phyloP scores from a whole-genome alignment of 768 basidiomycete species.

The Amyloporia xantha region DNA sequence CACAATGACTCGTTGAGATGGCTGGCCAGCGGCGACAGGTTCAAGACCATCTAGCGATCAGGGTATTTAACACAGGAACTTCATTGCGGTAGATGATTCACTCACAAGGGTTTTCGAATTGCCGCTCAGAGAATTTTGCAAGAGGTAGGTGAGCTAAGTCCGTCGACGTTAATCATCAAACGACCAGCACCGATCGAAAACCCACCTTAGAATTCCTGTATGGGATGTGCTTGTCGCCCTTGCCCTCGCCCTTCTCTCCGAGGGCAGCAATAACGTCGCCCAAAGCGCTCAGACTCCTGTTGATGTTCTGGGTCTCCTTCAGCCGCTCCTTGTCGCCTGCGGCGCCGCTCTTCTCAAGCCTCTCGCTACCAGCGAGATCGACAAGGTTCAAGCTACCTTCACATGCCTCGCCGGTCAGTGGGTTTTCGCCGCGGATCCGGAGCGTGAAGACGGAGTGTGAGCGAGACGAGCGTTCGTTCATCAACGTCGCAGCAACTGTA shows the following conservation, averaged over 20 bases:
- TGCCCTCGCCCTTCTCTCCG: slow-evolving; percentile 64
- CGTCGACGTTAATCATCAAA: background rate
- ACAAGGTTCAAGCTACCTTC: slow-evolving; percentile 87
- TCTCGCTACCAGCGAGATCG: slow-evolving; percentile 91
- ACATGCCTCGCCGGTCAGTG: slow-evolving; percentile 66
- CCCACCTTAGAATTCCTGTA: slow-evolving; percentile 88
- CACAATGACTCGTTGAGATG: slow-evolving; percentile 85
- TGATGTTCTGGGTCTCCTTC: slow-evolving; percentile 90
- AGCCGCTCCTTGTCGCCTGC: slow-evolving; percentile 78
- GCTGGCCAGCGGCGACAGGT: slow-evolving; percentile 80
- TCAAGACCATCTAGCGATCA: slow-evolving; percentile 87
- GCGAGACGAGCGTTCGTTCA: slow-evolving; percentile 93
- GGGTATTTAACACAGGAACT: slow-evolving; percentile 1
- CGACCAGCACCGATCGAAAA: no score
- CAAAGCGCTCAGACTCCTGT: slow-evolving; percentile 84
- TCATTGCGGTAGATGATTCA: slow-evolving; percentile 2
- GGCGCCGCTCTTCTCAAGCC: slow-evolving; percentile 71
- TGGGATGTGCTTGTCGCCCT: slow-evolving; percentile 79
- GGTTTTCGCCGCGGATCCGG: slow-evolving; percentile 70
- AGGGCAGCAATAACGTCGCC: slow-evolving; percentile 92
- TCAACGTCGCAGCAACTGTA: slow-evolving; percentile 85
- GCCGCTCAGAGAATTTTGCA: slow-evolving; percentile 91
- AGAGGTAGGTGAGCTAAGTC: slow-evolving; percentile 84
- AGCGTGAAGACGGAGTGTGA: slow-evolving; percentile 93
- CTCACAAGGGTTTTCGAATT: slow-evolving; percentile 81